A percentile compares a stretch with the other conserved stretches of the same genome.
These are phyloP conservation scores for Spizellomyces punctatus DNA, from an alignment of 192 early-diverging fungal species.

Conservation along the genomic window DNA sequence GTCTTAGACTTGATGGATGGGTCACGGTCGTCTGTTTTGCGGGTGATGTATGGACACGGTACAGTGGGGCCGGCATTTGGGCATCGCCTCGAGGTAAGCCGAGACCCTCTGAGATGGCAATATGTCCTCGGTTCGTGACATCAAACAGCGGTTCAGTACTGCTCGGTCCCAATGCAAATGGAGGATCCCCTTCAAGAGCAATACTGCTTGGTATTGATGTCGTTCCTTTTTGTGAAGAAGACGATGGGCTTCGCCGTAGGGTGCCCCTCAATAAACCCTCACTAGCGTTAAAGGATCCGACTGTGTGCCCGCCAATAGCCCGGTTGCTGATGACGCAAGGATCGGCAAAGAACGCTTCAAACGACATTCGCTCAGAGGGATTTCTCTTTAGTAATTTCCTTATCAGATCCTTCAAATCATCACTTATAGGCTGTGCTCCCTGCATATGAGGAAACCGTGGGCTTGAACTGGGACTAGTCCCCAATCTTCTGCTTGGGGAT, in stretches of 20 bases:
- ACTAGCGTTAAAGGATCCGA: constrained; percentile 4
- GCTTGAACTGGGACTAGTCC: constrained; percentile 31
- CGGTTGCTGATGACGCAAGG: constrained; percentile 29
- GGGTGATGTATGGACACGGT: constrained; percentile 24
- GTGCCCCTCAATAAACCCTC: neutral
- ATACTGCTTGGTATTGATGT: neutral
- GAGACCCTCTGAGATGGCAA: constrained; percentile 6
- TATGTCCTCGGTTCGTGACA: neutral
- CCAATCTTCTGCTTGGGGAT: constrained; percentile 8
- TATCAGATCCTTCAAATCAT: constrained; percentile 83
- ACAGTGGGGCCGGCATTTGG: neutral
- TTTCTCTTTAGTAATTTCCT: constrained; percentile 80
- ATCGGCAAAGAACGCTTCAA: constrained; percentile 85
- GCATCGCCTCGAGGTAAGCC: neutral
- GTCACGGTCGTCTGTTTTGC: neutral
- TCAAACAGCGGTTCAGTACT: neutral
- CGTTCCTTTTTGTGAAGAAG: neutral
- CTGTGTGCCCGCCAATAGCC: neutral
- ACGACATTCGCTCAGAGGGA: constrained; percentile 86
- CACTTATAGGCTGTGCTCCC: constrained; percentile 48
- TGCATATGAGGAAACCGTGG: constrained; percentile 29
- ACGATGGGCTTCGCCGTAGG: constrained; percentile 15
- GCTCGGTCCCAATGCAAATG: constrained; percentile 1
- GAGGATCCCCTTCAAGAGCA: constrained; percentile 8
- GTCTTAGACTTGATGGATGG: neutral